Evolutionary conservation across 129 eudicot genomes (phyloP).

Genomic region (Flaveria brownii): DNA sequence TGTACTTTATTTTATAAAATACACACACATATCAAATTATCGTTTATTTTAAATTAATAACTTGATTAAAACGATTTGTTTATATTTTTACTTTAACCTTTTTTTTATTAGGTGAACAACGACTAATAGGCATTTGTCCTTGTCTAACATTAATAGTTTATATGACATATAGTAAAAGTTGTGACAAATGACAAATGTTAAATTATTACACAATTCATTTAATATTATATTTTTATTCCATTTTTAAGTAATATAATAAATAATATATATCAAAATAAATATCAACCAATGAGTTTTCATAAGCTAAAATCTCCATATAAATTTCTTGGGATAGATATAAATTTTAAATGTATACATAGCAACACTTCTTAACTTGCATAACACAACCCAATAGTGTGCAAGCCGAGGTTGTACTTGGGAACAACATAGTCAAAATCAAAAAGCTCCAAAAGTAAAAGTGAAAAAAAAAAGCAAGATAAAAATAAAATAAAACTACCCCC

Average conservation of each 20-base stretch:
- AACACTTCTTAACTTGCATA: constrained; percentile 62
- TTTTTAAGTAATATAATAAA: too few relatives aligned
- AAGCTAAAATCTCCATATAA: not conserved
- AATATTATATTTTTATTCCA: not conserved
- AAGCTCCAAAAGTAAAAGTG: constrained; percentile 16
- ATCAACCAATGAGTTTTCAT: not conserved
- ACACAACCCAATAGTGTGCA: constrained; percentile 38
- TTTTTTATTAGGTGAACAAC: not conserved
- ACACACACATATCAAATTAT: too few relatives aligned
- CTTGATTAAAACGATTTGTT: too few relatives aligned
- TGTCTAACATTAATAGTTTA: not conserved
- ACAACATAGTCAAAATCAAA: constrained; percentile 36
- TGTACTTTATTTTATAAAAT: too few relatives aligned
- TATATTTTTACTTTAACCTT: too few relatives aligned
- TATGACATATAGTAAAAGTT: not conserved
- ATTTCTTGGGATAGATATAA: constrained; percentile 19
- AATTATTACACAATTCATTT: not conserved
- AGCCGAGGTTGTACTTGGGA: constrained; percentile 65
- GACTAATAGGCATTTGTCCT: not conserved
- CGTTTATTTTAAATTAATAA: too few relatives aligned
- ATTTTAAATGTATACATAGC: constrained; percentile 23
- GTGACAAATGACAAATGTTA: too few relatives aligned
- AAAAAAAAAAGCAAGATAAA: not conserved
- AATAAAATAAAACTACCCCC: constrained; percentile 1
- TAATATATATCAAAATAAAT: not conserved